A percentile compares a stretch with the other conserved stretches of the same genome.
These are phyloP conservation scores for Gaultheria prostrata DNA, from an alignment of 148 eudicot genomes.

Conservation along the genomic window DNA sequence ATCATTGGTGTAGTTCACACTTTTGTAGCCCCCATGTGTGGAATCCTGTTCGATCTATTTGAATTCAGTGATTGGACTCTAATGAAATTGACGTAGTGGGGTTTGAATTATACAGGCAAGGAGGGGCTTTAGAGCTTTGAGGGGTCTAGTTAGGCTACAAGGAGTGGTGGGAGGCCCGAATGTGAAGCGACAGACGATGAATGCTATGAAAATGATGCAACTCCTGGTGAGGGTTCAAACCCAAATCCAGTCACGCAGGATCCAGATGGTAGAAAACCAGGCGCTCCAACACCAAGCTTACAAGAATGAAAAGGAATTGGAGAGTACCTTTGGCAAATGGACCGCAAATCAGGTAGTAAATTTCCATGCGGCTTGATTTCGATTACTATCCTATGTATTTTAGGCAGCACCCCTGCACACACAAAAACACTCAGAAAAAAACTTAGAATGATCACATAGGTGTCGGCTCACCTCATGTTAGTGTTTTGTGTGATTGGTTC, in stretches of 20 bases:
- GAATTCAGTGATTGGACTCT: background rate
- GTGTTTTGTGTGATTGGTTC: background rate
- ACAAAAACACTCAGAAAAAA: background rate
- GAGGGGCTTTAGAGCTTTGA: slow-evolving; percentile 66
- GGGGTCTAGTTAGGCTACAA: slow-evolving; percentile 91
- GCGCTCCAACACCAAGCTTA: slow-evolving; percentile 52
- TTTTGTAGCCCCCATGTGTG: background rate
- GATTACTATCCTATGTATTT: background rate
- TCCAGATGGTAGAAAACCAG: slow-evolving; percentile 86
- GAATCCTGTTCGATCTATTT: background rate
- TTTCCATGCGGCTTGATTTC: background rate
- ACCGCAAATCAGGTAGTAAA: slow-evolving; percentile 27
- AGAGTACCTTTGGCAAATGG: slow-evolving; percentile 58
- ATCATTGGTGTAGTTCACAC: background rate
- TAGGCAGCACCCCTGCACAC: background rate
- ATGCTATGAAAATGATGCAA: slow-evolving; percentile 94
- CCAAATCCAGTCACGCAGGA: slow-evolving; percentile 81
- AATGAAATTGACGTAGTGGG: background rate
- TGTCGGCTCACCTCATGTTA: background rate
- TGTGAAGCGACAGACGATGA: slow-evolving; percentile 74
- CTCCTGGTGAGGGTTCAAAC: slow-evolving; percentile 82
- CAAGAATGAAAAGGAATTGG: slow-evolving; percentile 51
- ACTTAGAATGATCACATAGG: background rate
- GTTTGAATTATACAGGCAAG: slow-evolving; percentile 50
- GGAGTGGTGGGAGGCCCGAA: slow-evolving; percentile 82